Conservation (phyloP, 2,329 filamentous ascomycete species). For the Keithomyces neogunnii region DNA sequence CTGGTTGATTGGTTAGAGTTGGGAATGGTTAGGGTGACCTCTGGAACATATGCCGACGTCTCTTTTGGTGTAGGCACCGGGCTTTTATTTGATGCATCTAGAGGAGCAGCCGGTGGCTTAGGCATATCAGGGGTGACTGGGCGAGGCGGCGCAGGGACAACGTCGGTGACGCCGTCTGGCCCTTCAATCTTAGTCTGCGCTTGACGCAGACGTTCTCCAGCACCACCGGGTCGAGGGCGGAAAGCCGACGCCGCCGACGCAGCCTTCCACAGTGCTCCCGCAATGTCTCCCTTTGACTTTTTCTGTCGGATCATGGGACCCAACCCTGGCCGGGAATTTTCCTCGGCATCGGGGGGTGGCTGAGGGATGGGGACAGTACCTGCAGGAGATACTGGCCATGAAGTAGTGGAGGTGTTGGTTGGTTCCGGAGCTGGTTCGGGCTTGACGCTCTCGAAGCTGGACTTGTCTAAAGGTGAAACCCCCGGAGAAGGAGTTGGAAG, state of each 20-base stretch:
- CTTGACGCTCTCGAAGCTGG: constrained; percentile 6
- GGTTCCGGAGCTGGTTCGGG: constrained; percentile 3
- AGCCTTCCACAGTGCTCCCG: constrained; percentile 70
- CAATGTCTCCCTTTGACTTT: constrained; percentile 63
- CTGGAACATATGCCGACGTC: constrained; percentile 30
- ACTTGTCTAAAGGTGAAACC: constrained; percentile 6
- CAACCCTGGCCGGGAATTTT: constrained; percentile 60
- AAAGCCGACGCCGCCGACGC: constrained; percentile 51
- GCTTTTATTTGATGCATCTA: background rate
- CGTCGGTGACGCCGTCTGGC: constrained; percentile 81
- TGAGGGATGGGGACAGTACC: constrained; percentile 17
- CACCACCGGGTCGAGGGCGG: constrained; percentile 81
- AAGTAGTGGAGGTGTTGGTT: constrained; percentile 13
- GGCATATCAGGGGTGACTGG: constrained; percentile 23
- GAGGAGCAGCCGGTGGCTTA: constrained; percentile 15
- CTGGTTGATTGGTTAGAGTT: constrained; percentile 30
- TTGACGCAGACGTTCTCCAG: constrained; percentile 67
- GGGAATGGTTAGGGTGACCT: constrained; percentile 50
- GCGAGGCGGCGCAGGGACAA: constrained; percentile 69
- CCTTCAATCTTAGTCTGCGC: constrained; percentile 53
- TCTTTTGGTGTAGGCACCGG: background rate
- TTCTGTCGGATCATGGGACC: constrained; percentile 88
- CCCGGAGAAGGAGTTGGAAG: constrained; percentile 7
- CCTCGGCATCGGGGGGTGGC: constrained; percentile 13
- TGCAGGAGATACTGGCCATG: constrained; percentile 17